phyloP scores from a whole-genome alignment of 1,139 yeast genomes.

The Blastobotrys ciferrii region DNA sequence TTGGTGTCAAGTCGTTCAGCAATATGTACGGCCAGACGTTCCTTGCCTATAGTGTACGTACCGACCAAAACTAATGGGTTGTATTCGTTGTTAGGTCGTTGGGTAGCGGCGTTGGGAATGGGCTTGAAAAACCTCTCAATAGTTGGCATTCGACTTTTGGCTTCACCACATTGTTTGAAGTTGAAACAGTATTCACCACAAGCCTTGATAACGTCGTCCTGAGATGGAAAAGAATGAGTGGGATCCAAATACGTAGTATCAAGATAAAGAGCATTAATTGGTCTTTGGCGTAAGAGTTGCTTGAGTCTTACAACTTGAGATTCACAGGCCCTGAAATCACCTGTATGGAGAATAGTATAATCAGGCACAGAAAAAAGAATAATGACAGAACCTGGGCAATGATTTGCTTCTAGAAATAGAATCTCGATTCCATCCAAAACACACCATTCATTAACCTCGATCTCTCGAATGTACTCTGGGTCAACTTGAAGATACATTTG shows the following conservation, averaged over 20 bases:
- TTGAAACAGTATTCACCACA: conserved; percentile 53
- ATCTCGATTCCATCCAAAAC: conserved; percentile 52
- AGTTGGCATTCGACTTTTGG: conserved; percentile 17
- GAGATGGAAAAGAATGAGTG: conserved; percentile 71
- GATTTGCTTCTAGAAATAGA: conserved; percentile 77
- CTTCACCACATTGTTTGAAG: conserved; percentile 34
- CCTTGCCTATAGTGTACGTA: conserved; percentile 90
- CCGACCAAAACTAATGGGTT: conserved; percentile 68
- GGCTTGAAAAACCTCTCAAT: conserved; percentile 23
- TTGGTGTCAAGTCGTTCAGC: conserved; percentile 55
- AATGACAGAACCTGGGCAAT: conserved; percentile 92
- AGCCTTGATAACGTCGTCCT: conserved; percentile 59
- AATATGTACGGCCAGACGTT: conserved; percentile 68
- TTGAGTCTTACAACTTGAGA: conserved; percentile 34
- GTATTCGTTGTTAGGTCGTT: conserved; percentile 3
- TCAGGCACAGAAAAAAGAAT: conserved; percentile 55
- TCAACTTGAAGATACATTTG: conserved; percentile 54
- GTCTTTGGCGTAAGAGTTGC: conserved; percentile 14
- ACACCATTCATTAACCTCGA: conserved; percentile 45
- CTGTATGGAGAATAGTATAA: conserved; percentile 68
- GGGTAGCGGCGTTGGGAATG: conserved; percentile 11
- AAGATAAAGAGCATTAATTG: conserved; percentile 34
- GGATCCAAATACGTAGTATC: conserved; percentile 90
- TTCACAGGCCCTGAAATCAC: conserved; percentile 80
- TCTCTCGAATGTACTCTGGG: conserved; percentile 48